These are phyloP conservation scores for Phytomonas serpens DNA, from an alignment of 208 protist species.

Conservation along the genomic window DNA sequence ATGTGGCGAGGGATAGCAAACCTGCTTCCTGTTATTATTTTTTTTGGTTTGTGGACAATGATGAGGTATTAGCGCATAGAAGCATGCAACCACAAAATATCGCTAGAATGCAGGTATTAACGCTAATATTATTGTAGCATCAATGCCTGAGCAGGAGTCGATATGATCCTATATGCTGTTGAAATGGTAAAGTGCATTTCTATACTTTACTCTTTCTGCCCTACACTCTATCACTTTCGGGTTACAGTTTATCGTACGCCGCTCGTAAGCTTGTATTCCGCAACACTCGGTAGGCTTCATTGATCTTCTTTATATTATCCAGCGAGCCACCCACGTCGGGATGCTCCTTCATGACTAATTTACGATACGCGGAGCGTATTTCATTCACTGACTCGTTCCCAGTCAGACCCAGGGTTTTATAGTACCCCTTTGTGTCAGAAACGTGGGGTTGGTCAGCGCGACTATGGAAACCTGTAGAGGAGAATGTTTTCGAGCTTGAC, in stretches of 20 bases:
- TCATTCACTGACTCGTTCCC: slow-evolving; percentile 83
- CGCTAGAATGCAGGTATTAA: background rate
- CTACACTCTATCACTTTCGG: background rate
- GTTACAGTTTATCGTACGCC: slow-evolving; percentile 87
- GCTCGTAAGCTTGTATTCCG: slow-evolving; percentile 91
- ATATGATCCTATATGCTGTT: background rate
- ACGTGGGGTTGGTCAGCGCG: background rate
- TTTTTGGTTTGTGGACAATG: slow-evolving; percentile 1
- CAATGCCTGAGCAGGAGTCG: background rate
- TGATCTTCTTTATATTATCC: slow-evolving; percentile 61
- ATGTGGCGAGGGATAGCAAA: background rate
- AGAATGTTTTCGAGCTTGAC: no score
- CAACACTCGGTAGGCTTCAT: slow-evolving; percentile 97
- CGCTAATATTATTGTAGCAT: background rate
- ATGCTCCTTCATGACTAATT: slow-evolving; percentile 64
- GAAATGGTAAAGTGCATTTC: slow-evolving; percentile 2
- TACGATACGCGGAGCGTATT: slow-evolving; percentile 81
- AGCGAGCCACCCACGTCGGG: slow-evolving; percentile 77
- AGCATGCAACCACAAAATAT: background rate
- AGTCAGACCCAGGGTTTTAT: slow-evolving; percentile 42
- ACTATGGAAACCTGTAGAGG: background rate
- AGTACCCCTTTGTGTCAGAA: slow-evolving; percentile 68
- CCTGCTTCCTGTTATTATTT: background rate
- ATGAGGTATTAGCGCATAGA: background rate
- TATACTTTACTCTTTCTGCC: background rate